A percentile compares a stretch with the other conserved stretches of the same genome.
phyloP scores from a whole-genome alignment of 2,329 filamentous ascomycete species.

The Botrytis deweyae region DNA sequence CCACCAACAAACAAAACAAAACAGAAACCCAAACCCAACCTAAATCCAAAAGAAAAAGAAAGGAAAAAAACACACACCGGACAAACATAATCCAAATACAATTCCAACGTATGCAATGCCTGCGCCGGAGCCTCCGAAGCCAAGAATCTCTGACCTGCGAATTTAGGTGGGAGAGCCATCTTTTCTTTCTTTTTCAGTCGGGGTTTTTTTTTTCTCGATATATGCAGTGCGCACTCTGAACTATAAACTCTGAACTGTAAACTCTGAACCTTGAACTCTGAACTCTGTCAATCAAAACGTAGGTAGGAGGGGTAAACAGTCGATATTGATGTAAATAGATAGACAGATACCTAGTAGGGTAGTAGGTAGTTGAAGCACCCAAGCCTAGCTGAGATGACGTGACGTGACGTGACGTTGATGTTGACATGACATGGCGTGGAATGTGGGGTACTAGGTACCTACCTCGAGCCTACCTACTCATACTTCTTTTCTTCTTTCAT shows the following conservation, averaged over 20 bases:
- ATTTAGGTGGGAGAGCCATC: conserved; percentile 78
- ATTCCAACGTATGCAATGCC: conserved; percentile 58
- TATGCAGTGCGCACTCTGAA: neutral
- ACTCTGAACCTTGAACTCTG: no score
- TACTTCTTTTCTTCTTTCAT: no score
- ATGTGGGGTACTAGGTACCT: no score
- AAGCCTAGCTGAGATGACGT: no score
- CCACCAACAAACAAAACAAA: neutral
- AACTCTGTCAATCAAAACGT: neutral
- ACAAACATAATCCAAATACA: conserved; percentile 88
- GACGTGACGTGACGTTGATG: no score
- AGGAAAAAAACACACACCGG: conserved; percentile 44
- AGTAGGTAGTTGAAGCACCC: no score
- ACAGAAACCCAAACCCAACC: no score
- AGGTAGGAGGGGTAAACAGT: neutral
- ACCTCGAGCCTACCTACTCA: no score
- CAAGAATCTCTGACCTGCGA: conserved; percentile 68
- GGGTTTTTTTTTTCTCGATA: neutral
- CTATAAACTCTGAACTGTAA: neutral
- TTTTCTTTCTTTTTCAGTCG: neutral
- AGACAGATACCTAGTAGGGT: no score
- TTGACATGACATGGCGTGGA: no score
- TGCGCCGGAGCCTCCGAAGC: conserved; percentile 44
- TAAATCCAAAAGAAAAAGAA: neutral
- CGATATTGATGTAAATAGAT: no score